Conservation (phyloP, 352 stramenopile genomes). For the Stephanocyclus meneghinianus region DNA sequence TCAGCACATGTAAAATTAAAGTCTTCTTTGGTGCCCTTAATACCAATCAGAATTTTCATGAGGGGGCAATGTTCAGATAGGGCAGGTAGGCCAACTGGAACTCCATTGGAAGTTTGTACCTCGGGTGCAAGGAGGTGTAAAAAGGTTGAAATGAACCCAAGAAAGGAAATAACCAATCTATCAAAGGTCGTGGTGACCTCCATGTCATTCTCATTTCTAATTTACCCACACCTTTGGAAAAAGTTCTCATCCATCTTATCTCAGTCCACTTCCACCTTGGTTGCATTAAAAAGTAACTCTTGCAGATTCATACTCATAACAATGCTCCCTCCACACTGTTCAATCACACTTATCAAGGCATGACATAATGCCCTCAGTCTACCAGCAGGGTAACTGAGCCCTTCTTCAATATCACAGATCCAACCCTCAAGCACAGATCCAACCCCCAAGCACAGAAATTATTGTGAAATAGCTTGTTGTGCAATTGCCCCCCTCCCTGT, state of each 20-base stretch:
- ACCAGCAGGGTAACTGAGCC: constrained; percentile 78
- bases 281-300: constrained; percentile 69
- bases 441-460: too few species aligned
- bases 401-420: constrained; percentile 76
- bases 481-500: too few species aligned
- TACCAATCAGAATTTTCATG: constrained; percentile 71
- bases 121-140: constrained; percentile 66
- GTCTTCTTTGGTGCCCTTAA: constrained; percentile 71
- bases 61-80: constrained; percentile 73
- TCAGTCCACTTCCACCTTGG: too few species aligned
- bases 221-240: constrained; percentile 58
- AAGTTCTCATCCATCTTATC: constrained; percentile 36
- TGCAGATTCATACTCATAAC: constrained; percentile 57
- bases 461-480: too few species aligned
- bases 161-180: constrained; percentile 67
- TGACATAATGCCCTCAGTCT: constrained; percentile 74
- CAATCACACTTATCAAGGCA: constrained; percentile 73
- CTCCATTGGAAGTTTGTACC: constrained; percentile 63
- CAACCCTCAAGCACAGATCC: too few species aligned
- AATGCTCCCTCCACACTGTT: constrained; percentile 72
- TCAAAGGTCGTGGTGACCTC: constrained; percentile 51
- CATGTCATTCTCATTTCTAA: constrained; percentile 62
- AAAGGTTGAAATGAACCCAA: constrained; percentile 79
- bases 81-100: constrained; percentile 69
- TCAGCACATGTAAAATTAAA: constrained; percentile 76